Evolutionary conservation across 2,329 filamentous ascomycete genomes (phyloP), one percentile per base, ranked within the genome.

Genomic region (Cadophora luteo-olivacea): DNA sequence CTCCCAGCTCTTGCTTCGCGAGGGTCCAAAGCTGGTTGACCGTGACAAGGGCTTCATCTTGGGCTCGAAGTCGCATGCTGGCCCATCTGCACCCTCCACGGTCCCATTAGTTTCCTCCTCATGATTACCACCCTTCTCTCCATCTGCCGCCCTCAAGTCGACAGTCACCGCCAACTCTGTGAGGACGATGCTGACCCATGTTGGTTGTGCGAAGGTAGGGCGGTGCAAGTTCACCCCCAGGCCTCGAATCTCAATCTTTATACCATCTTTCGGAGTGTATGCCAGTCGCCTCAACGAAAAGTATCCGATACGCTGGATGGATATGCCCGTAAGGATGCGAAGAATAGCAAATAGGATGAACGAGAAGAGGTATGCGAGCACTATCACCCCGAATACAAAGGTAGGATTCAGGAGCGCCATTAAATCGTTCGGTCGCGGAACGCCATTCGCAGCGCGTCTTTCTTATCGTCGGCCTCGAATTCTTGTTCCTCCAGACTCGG

Each of bases 141-240:
- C 82, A 72, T 87, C 86, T 52, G 96, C 80, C 60, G 88, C 86
- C 69, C 87, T 86, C 57, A 94, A 83, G 77, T 99, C 93, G 54
- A 98, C 79, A 0, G 93, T 97, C 62, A 99, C 85, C 61, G 90
- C 92, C 61, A 97, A 84, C 78, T 97, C 96, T 75, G 89, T 92
- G 69, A 99, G 82, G 9, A 96, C 92, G 62, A 99, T 85, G 79
- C 94, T 98, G 75, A 97, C 84, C 94, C 95, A 98, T 71, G 97
- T 98, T 55, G 96, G 96, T 79, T 98, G 94, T 58, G 95, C 93
- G 81, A 99, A 98, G 6, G 96, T 98, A 14, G 96, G 96, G 4
- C 94, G 90, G 81, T 99, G 96, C 71, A 98, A 81, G 67, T 92
- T 91, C 75, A 99, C 85, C 55, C 96, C 94, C 64, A 99, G 85